Evolutionary conservation across 1,284 basidiomycete species (phyloP).

Genomic region (Phlebopus sp.): DNA sequence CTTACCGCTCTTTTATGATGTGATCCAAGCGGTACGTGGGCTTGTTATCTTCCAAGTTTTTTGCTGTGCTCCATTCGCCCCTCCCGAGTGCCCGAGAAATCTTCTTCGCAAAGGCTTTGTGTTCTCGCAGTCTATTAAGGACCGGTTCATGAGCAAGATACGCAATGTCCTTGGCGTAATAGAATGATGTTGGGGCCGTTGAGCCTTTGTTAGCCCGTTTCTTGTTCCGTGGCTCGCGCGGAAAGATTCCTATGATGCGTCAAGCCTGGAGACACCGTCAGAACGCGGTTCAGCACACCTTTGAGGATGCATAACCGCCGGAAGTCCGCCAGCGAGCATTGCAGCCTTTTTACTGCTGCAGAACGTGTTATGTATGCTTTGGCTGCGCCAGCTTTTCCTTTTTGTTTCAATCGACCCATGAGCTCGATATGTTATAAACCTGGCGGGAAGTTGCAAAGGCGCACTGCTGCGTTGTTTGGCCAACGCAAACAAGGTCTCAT

Average conservation of each 20-base stretch:
- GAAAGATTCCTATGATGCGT: conserved; percentile 80
- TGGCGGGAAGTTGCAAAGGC: not conserved
- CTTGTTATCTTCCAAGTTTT: conserved; percentile 91
- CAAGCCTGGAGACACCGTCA: conserved; percentile 1
- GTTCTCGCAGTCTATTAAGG: conserved; percentile 91
- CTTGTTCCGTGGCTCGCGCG: conserved; percentile 88
- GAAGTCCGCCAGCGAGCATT: conserved; percentile 97
- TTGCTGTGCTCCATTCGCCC: conserved; percentile 93
- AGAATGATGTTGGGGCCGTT: conserved; percentile 95
- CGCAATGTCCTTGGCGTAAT: conserved; percentile 98
- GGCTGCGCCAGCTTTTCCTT: conserved; percentile 90
- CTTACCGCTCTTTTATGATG: conserved; percentile 93
- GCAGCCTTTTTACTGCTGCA: conserved; percentile 87
- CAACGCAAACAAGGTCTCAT: conserved; percentile 26
- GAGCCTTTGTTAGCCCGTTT: conserved; percentile 98
- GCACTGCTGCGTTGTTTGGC: conserved; percentile 26
- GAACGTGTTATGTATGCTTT: conserved; percentile 95
- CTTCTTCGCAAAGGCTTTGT: conserved; percentile 99
- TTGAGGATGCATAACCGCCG: conserved; percentile 97
- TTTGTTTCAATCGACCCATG: conserved; percentile 90
- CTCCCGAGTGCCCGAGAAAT: conserved; percentile 90
- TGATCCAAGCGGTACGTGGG: conserved; percentile 91
- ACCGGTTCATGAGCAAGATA: conserved; percentile 98
- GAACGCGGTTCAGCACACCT: conserved; percentile 51
- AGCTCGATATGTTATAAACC: not conserved